Conservation (phyloP, 352 stramenopile species). For the Globisporangium orthogonon region DNA sequence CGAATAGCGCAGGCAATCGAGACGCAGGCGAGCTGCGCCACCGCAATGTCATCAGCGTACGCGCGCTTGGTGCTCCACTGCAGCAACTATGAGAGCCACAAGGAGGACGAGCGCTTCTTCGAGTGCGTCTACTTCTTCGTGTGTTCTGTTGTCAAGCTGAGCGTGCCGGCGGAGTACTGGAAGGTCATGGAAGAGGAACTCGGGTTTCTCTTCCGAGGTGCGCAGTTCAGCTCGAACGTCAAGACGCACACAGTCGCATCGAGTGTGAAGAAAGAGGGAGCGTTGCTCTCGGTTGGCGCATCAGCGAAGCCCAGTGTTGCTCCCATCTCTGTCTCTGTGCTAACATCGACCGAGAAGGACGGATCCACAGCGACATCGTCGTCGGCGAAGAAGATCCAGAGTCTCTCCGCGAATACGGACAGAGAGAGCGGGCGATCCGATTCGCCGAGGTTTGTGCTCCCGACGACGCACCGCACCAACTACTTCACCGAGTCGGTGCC, state of each 20-base stretch:
- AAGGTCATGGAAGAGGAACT: conserved; percentile 57
- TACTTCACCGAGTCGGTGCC: conserved; percentile 58
- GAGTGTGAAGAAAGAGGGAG: conserved; percentile 9
- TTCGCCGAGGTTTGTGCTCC: conserved; percentile 30
- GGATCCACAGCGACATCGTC: conserved; percentile 4
- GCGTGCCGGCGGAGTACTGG: conserved; percentile 50
- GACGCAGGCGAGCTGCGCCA: conserved; percentile 21
- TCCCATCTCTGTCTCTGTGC: neutral
- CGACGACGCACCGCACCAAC: conserved; percentile 35
- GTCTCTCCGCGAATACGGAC: conserved; percentile 18
- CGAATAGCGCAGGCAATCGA: conserved; percentile 23
- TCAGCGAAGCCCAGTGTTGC: neutral
- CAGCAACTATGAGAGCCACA: conserved; percentile 82
- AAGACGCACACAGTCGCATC: conserved; percentile 28
- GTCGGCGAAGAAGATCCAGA: conserved; percentile 31
- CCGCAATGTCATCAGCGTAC: conserved; percentile 43
- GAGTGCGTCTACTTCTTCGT: conserved; percentile 80
- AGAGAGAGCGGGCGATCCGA: conserved; percentile 16
- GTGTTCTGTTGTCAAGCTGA: conserved; percentile 63
- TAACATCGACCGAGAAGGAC: conserved; percentile 9
- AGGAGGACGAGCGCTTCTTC: conserved; percentile 78
- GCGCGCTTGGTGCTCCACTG: conserved; percentile 69
- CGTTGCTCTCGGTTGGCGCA: neutral
- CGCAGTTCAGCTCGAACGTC: conserved; percentile 64
- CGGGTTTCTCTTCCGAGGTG: conserved; percentile 63